These are phyloP conservation scores for Lolium rigidum DNA, from an alignment of 176 grass and related monocot genomes.

Conservation along the genomic window DNA sequence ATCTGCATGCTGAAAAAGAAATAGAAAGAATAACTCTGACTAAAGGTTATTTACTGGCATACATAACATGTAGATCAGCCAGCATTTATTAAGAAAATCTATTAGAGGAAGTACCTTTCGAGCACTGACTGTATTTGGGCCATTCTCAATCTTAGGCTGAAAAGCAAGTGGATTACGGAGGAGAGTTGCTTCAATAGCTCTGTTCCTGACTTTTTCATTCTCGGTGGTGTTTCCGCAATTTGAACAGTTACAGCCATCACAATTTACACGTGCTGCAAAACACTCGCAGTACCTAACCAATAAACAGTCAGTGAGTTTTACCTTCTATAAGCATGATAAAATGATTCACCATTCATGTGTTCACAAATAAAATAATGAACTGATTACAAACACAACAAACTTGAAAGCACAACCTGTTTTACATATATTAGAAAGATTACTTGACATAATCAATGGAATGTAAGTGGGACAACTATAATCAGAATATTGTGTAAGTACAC, in stretches of 20 bases:
- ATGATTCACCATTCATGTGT: constrained; percentile 11
- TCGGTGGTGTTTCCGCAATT: constrained; percentile 64
- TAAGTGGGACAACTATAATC: constrained; percentile 6
- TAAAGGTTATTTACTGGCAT: background rate
- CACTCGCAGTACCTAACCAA: constrained; percentile 79
- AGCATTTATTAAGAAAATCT: constrained; percentile 25
- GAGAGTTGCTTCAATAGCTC: constrained; percentile 58
- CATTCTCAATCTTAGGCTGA: constrained; percentile 77
- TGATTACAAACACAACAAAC: constrained; percentile 9
- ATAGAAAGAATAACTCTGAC: background rate
- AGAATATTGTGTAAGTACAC: constrained; percentile 12
- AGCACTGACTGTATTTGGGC: constrained; percentile 43
- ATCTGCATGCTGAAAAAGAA: constrained; percentile 19
- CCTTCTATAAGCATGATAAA: constrained; percentile 18
- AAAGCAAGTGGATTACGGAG: constrained; percentile 73
- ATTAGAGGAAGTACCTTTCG: constrained; percentile 50
- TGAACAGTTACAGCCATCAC: constrained; percentile 74
- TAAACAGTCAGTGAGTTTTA: constrained; percentile 31
- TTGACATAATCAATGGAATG: constrained; percentile 29
- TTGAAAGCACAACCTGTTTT: background rate
- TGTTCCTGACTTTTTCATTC: constrained; percentile 59
- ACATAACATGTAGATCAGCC: constrained; percentile 12
- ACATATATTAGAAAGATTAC: constrained; percentile 16
- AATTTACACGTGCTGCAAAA: constrained; percentile 69
- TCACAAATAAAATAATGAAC: constrained; percentile 34